Base-by-base conservation (phyloP, 345 rosid species). In the Laguncularia racemosa region DNA sequence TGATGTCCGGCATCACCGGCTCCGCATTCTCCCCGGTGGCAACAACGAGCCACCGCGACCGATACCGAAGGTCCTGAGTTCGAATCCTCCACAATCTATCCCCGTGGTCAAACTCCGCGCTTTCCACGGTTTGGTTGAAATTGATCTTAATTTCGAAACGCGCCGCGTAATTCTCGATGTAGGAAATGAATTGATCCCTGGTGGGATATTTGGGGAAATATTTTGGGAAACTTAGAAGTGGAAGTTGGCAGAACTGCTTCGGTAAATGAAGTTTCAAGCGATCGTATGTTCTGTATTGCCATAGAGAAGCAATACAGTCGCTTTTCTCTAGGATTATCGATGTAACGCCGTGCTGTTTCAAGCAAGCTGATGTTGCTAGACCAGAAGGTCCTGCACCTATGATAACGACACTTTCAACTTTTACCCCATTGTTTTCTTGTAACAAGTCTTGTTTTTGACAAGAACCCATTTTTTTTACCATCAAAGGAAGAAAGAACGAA, bases 341-440 rank as follows among this genome's bases (percentile, higher is more conserved):
- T 38, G 96, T 86, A 13, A 93, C 67, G 0, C 92, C 84, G 2
- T 57, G 80, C 61, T 78, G 60, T 44, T 76, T 61, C 0, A 93
- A 77, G 73, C 97, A 87, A 33, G 99, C 99, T 0, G 97, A 70
- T 9, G 72, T 79, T 0, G 99, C 87, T 48, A 93, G 50, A 63
- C 99, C 99, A 19, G 99, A 89, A 0, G 99, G 97, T 6, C 99
- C 99, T 3, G 97, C 99, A n/a, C 99, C 99, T 50, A 89, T 73
- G 14, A 93, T 82, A 58, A 93, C 73, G 19, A 97, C 88, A 8
- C 86, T 84, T 7, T 57, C 60, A 58, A 89, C 79, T 48, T 23
- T 16, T 51, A 65, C 54, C 6, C 19, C 8, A 10, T 17, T 23
- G 16, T 16, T 13, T 16, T 53, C 14, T 61, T 53, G 12, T 50